phyloP scores from a whole-genome alignment of 1,284 basidiomycete genomes.

The Pseudozyma sp. region DNA sequence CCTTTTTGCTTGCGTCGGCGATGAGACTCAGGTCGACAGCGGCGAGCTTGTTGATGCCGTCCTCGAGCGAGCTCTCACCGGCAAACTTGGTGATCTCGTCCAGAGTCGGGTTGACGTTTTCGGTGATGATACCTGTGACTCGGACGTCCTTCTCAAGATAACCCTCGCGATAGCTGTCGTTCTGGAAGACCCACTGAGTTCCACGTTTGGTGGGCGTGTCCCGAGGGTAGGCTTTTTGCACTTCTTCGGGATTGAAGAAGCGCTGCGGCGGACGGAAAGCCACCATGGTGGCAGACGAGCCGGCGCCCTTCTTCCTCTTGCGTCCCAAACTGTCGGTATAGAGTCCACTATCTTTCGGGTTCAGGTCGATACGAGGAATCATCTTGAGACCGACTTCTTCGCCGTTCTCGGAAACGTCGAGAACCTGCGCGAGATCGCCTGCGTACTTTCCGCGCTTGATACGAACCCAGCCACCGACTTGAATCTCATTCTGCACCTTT shows the following conservation, averaged over 20 bases:
- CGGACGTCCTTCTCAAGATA: conserved; percentile 98
- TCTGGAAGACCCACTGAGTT: conserved; percentile 76
- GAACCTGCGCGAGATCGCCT: conserved; percentile 93
- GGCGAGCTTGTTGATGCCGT: conserved; percentile 53
- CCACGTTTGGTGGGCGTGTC: conserved; percentile 72
- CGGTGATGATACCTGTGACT: conserved; percentile 80
- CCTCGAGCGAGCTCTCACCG: conserved; percentile 69
- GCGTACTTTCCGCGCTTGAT: conserved; percentile 93
- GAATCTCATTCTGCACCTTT: conserved; percentile 88
- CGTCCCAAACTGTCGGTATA: conserved; percentile 69
- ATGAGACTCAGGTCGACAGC: conserved; percentile 82
- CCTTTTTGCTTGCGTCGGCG: conserved; percentile 86
- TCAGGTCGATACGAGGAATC: conserved; percentile 95
- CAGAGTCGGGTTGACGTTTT: conserved; percentile 92
- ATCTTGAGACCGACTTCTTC: conserved; percentile 94
- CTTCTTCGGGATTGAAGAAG: conserved; percentile 94
- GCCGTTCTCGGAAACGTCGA: conserved; percentile 91
- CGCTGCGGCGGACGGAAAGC: conserved; percentile 86
- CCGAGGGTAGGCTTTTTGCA: conserved; percentile 85
- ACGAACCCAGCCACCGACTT: conserved; percentile 92
- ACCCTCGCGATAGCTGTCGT: conserved; percentile 92
- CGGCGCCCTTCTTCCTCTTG: conserved; percentile 68
- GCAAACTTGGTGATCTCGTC: conserved; percentile 95
- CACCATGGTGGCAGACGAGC: conserved; percentile 53
- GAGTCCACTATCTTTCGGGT: conserved; percentile 68